These are phyloP conservation scores for Ceratocystis variospora DNA, from an alignment of 2,329 filamentous ascomycete species.

Conservation along the genomic window DNA sequence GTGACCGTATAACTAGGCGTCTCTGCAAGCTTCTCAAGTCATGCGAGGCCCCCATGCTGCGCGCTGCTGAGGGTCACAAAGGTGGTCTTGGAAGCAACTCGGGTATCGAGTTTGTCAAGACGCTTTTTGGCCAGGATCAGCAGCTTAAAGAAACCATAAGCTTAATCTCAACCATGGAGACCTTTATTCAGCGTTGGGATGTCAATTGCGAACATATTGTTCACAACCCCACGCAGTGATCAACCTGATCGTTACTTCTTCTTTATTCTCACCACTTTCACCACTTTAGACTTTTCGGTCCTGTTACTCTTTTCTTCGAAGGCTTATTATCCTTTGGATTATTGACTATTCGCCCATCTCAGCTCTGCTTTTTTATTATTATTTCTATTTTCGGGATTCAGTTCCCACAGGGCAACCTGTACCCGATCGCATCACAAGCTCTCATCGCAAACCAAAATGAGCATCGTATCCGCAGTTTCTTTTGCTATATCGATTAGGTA, in stretches of 20 bases:
- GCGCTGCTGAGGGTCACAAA: conserved; percentile 62
- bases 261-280: not conserved
- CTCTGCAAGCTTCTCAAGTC: conserved; percentile 77
- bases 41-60: conserved; percentile 92
- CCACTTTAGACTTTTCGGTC: not conserved
- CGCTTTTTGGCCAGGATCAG: conserved; percentile 82
- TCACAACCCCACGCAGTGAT: conserved; percentile 40
- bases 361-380: conserved; percentile 9
- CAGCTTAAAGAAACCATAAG: conserved; percentile 83
- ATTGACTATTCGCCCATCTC: not conserved
- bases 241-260: conserved; percentile 10
- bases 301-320: conserved; percentile 4
- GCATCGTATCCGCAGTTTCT: not conserved
- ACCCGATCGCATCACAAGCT: not conserved
- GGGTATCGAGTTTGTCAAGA: conserved; percentile 89
- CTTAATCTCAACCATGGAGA: conserved; percentile 74
- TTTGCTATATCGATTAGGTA: not conserved
- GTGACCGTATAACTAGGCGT: conserved; percentile 72
- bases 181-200: conserved; percentile 90
- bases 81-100: conserved; percentile 76
- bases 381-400: conserved; percentile 8
- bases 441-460: not conserved
- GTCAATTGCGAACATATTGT: conserved; percentile 91
- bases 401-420: conserved; percentile 18
- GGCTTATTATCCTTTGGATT: not conserved